phyloP scores from a whole-genome alignment of 2,329 filamentous ascomycete genomes.

The Pseudogymnoascus sp. region DNA sequence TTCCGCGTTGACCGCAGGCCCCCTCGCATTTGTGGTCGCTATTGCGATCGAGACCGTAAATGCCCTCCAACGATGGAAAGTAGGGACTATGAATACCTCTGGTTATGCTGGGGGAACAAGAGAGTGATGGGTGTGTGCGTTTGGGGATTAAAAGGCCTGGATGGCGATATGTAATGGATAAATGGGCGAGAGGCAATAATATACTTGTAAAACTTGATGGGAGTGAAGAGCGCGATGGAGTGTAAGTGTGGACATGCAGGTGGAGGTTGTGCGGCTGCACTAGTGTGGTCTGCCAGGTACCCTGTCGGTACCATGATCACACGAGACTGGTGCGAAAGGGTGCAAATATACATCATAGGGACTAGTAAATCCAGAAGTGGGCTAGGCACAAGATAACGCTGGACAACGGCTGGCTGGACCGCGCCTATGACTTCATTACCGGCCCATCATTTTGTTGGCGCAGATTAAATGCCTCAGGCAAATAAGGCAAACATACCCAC shows the following conservation, averaged over 20 bases:
- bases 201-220: constrained; percentile 4
- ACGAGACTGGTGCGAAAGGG: neutral
- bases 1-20: neutral
- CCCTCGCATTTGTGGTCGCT: neutral
- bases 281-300: constrained; percentile 3
- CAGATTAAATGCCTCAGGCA: neutral
- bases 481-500: too few relatives aligned
- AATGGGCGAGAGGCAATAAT: constrained; percentile 1
- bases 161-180: constrained; percentile 6
- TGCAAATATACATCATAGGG: constrained; percentile 1
- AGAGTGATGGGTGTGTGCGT: neutral
- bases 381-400: constrained; percentile 5
- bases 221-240: constrained; percentile 4
- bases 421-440: constrained; percentile 3
- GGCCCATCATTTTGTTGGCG: neutral
- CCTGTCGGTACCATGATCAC: neutral
- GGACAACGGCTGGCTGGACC: constrained; percentile 5
- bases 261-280: constrained; percentile 5
- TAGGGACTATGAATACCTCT: neutral
- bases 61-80: neutral
- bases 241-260: constrained; percentile 7
- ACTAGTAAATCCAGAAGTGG: neutral
- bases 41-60: neutral
- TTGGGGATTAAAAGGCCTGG: neutral
- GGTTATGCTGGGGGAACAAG: neutral